A percentile compares a stretch with the other conserved stretches of the same genome.
Conservation (phyloP, 106 monocot genomes). For the Dendrobium officinale region DNA sequence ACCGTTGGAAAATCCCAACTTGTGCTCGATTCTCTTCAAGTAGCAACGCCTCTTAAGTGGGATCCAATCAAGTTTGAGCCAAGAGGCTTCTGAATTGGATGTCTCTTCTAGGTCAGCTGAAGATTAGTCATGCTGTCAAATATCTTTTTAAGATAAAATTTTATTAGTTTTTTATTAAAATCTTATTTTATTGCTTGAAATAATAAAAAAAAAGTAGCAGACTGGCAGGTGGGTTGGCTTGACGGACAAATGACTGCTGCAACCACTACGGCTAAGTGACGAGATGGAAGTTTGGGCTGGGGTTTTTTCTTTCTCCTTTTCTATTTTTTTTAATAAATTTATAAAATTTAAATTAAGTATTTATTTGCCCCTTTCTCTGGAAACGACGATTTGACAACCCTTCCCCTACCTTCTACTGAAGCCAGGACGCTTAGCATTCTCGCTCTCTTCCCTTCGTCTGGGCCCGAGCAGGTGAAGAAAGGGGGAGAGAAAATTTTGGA, state of each 20-base stretch:
- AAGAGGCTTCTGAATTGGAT: too few relatives aligned
- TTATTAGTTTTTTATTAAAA: too few relatives aligned
- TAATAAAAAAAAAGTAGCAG: not conserved
- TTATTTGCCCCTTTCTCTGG: not conserved
- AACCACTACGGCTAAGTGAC: slow-evolving; percentile 2
- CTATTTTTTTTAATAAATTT: not conserved
- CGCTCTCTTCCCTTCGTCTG: not conserved
- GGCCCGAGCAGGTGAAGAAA: not conserved
- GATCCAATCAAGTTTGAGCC: too few relatives aligned
- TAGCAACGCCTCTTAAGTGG: too few relatives aligned
- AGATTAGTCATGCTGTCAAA: too few relatives aligned
- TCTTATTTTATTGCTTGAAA: too few relatives aligned
- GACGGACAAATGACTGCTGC: slow-evolving; percentile 1
- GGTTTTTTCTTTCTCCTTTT: not conserved
- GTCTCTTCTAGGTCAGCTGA: too few relatives aligned
- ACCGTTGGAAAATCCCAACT: too few relatives aligned
- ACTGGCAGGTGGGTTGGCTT: not conserved
- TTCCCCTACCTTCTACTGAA: not conserved
- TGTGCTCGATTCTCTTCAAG: too few relatives aligned
- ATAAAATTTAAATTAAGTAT: not conserved
- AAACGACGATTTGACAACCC: slow-evolving; percentile 1
- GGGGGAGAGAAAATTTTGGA: not conserved
- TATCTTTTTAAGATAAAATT: too few relatives aligned
- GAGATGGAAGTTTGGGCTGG: not conserved
- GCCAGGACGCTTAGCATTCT: not conserved